Percentiles rank a stretch among this genome's conserved stretches.
phyloP scores from a whole-genome alignment of 73 alveolate genomes.

The Symbiodinium natans region DNA sequence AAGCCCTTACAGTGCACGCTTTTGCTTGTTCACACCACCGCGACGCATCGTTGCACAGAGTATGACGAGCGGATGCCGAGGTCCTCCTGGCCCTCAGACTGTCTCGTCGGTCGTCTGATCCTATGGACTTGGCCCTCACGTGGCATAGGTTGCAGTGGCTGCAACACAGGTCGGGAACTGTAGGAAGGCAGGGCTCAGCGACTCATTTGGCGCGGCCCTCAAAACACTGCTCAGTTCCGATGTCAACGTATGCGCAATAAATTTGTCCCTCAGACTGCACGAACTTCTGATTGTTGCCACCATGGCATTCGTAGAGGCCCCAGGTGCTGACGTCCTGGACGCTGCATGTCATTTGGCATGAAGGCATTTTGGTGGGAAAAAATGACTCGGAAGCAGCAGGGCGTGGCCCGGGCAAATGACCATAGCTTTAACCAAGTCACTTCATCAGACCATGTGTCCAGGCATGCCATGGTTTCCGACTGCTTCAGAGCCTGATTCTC shows the following conservation, averaged over 20 bases:
- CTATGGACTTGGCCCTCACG: too few relatives aligned
- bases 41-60: background rate
- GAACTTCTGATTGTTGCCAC: constrained; percentile 78
- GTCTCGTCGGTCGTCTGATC: too few relatives aligned
- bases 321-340: constrained; percentile 79
- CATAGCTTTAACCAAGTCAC: background rate
- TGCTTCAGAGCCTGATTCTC: constrained; percentile 52
- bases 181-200: too few relatives aligned
- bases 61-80: too few relatives aligned
- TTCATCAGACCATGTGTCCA: constrained; percentile 92
- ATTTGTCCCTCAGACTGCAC: constrained; percentile 38
- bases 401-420: background rate
- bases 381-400: background rate
- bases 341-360: background rate
- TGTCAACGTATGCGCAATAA: constrained; percentile 46
- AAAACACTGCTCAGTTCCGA: constrained; percentile 43
- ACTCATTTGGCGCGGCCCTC: constrained; percentile 14
- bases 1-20: too few relatives aligned
- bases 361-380: background rate
- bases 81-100: too few relatives aligned
- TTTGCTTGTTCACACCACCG: too few relatives aligned
- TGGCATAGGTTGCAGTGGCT: background rate
- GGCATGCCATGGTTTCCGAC: constrained; percentile 75
- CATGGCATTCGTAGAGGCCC: constrained; percentile 93
- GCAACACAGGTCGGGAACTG: too few relatives aligned